These are phyloP conservation scores for Ogataea sp. DNA, from an alignment of 805 yeast species.

Conservation along the genomic window DNA sequence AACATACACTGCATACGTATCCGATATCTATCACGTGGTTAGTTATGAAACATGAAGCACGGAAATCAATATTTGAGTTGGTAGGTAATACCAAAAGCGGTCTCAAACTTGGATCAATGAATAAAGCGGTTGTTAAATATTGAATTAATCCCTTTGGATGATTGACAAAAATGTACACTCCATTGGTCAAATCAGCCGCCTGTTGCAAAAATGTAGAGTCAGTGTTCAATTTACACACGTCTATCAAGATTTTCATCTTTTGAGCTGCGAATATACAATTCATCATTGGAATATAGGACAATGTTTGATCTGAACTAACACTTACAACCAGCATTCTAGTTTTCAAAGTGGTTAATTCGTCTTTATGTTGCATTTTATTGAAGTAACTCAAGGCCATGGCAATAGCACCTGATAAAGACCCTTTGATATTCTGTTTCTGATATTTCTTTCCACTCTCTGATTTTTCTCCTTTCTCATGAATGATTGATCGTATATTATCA, in stretches of 20 bases:
- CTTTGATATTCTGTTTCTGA: constrained; percentile 27
- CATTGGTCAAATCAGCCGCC: constrained; percentile 91
- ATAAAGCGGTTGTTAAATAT: constrained; percentile 72
- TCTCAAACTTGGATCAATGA: constrained; percentile 78
- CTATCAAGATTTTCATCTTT: constrained; percentile 81
- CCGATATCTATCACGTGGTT: constrained; percentile 91
- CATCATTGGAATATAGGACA: constrained; percentile 89
- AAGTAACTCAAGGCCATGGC: constrained; percentile 77
- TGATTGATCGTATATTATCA: constrained; percentile 7
- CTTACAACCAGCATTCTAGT: constrained; percentile 60
- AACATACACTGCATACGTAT: constrained; percentile 89
- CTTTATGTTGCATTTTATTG: constrained; percentile 52
- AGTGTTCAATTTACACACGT: constrained; percentile 72
- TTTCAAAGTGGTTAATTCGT: constrained; percentile 37
- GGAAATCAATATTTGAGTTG: constrained; percentile 77
- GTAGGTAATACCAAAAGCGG: constrained; percentile 75
- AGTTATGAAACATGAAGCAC: constrained; percentile 90
- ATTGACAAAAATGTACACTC: constrained; percentile 66
- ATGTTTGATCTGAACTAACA: constrained; percentile 64
- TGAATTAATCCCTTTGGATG: constrained; percentile 76
- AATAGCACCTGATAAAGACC: constrained; percentile 67
- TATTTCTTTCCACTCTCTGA: too few relatives aligned
- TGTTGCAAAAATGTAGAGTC: constrained; percentile 86
- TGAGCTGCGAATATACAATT: constrained; percentile 95
- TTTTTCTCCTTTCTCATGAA: not conserved